Evolutionary conservation across 2,329 filamentous ascomycete genomes (phyloP), one percentile per base, ranked within the genome.

Genomic region (Calonectria multiphialidica): DNA sequence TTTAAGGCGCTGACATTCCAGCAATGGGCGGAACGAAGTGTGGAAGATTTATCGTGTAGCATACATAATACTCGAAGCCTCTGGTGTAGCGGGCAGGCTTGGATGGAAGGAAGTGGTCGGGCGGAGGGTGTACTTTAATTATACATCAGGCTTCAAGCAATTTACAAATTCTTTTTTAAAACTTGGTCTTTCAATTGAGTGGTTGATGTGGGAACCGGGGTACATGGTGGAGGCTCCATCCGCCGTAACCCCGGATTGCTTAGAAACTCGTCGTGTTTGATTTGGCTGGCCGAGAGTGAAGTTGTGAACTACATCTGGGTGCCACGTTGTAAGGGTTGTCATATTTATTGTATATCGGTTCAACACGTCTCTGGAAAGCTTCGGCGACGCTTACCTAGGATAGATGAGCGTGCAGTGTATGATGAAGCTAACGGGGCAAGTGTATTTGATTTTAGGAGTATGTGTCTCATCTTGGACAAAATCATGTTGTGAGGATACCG

Each of bases 41-140:
- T 49, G 67, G 35, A 57, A 68, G 57, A 71, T 68, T 59, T 40
- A 68, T 50, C 42, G 40, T 70, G 62, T 71, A 68, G 71, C 61
- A 73, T 68, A 63, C 61, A 73, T 68, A 57, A 73, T 71, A 73
- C 28, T 71, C 63, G 68, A 65, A 68, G 64, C 69, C 64, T 64
- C 69, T 64, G 64, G 61, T n/a, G 62, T 53, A 53, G 68, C 28
- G 30, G 64, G 57, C 64, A 28, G 47, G 64, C 50, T 73, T 73
- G 71, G 71, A 73, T 73, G 68, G 57, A 33, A 66, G 68, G 57
- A 33, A 66, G 66, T 37, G 42, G 25, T 25, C 33, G 40, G 67
- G 37, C n/a, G 66, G 55, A 16, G 55, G 62, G 25, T 72, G 67
- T 72, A 70, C 67, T 70, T 63, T 59, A 59, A 59, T 59, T 70